Evolutionary conservation across 805 yeast genomes (phyloP).

Genomic region (Kodamaea lidongshanica): DNA sequence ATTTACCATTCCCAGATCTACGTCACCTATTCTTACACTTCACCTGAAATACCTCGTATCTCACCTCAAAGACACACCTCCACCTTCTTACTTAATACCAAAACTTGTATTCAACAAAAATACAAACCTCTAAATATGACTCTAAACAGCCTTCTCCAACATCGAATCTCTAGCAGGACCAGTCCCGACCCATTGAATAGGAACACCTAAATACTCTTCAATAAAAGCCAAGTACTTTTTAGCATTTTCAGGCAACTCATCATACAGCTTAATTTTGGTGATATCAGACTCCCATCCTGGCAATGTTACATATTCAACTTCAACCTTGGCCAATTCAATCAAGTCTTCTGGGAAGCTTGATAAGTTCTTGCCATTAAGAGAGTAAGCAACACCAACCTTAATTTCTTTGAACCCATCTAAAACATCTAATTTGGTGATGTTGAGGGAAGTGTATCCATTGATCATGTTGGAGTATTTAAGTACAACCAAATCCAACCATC

Average conservation of each 20-base stretch:
- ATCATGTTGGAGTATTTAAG: slow-evolving; percentile 84
- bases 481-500: slow-evolving; percentile 97
- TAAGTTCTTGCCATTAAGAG: slow-evolving; percentile 67
- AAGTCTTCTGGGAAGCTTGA: slow-evolving; percentile 91
- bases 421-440: slow-evolving; percentile 93
- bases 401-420: slow-evolving; percentile 85
- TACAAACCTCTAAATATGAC: too few species aligned
- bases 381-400: slow-evolving; percentile 80
- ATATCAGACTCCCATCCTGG: slow-evolving; percentile 94
- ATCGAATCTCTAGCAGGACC: slow-evolving; percentile 96
- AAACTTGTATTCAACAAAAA: too few species aligned
- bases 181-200: slow-evolving; percentile 95
- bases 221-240: slow-evolving; percentile 77
- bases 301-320: slow-evolving; percentile 82
- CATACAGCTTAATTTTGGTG: slow-evolving; percentile 60
- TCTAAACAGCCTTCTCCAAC: slow-evolving; percentile 49
- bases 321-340: slow-evolving; percentile 74
- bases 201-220: slow-evolving; percentile 77
- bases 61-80: too few species aligned
- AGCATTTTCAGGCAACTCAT: slow-evolving; percentile 83
- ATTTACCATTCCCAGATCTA: too few species aligned
- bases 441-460: slow-evolving; percentile 91
- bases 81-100: too few species aligned
- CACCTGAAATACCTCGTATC: too few species aligned
- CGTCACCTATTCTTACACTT: too few species aligned